Percentiles rank a stretch among this genome's conserved stretches.
Conservation (phyloP, 2,329 filamentous ascomycete species). For the Thielaviopsis ethacetica region DNA sequence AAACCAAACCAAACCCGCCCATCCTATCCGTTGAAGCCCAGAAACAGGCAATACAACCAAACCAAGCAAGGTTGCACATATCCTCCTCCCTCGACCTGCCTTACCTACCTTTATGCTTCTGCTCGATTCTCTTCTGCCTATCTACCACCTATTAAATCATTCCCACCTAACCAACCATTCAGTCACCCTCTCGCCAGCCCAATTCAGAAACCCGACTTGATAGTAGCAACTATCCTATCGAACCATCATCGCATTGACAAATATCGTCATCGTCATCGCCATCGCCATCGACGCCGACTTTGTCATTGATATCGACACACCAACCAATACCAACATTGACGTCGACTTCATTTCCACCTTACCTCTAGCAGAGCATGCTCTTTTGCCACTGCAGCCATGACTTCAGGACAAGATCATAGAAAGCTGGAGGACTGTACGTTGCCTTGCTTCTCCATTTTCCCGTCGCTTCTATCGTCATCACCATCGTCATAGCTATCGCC, state of each 20-base stretch:
- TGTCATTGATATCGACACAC: neutral
- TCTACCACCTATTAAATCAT: neutral
- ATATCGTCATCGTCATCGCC: neutral
- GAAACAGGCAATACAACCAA: neutral
- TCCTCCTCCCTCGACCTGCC: neutral
- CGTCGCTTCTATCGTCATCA: neutral
- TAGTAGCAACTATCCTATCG: neutral
- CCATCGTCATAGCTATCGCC: too few relatives aligned
- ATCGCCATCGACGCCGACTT: neutral
- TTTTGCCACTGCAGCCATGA: constrained; percentile 5
- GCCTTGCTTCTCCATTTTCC: neutral
- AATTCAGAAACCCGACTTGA: neutral
- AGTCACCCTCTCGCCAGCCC: neutral
- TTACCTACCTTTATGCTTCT: neutral
- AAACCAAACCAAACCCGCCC: neutral
- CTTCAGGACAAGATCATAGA: constrained; percentile 3
- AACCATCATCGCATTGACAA: neutral
- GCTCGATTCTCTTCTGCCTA: neutral
- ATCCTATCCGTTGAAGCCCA: neutral
- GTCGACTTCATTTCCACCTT: neutral
- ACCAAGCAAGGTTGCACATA: neutral
- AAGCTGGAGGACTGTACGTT: constrained; percentile 4
- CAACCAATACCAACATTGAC: neutral
- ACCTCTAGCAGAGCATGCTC: constrained; percentile 4
- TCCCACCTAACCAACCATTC: neutral